These are phyloP conservation scores for Ceratocystiopsis sp. DNA, from an alignment of 2,329 filamentous ascomycete genomes.

Conservation along the genomic window DNA sequence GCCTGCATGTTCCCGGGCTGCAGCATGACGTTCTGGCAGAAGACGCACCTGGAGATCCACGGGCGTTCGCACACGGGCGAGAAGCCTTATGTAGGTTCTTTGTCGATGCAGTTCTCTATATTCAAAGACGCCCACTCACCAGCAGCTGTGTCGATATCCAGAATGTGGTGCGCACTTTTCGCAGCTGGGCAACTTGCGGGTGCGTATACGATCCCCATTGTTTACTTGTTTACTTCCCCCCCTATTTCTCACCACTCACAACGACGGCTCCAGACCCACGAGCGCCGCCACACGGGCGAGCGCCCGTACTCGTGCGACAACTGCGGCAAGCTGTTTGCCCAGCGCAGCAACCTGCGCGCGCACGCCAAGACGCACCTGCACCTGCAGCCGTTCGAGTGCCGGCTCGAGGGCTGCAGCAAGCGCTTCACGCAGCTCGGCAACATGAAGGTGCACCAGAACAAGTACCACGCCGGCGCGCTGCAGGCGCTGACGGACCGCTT, in stretches of 20 bases:
- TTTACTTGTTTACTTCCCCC: background rate
- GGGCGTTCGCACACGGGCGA: conserved; percentile 74
- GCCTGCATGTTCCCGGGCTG: conserved; percentile 59
- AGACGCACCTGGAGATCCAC: conserved; percentile 86
- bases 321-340: conserved; percentile 70
- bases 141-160: conserved; percentile 7
- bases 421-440: conserved; percentile 83
- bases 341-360: conserved; percentile 69
- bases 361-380: conserved; percentile 69
- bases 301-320: conserved; percentile 65
- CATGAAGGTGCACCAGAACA: conserved; percentile 90
- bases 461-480: conserved; percentile 68
- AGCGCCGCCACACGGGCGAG: conserved; percentile 74
- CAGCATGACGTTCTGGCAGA: conserved; percentile 71
- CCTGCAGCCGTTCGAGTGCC: conserved; percentile 65
- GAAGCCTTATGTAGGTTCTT: conserved; percentile 55
- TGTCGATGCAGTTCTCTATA: too few species aligned
- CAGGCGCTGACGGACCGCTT: conserved; percentile 55
- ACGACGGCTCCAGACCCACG: conserved; percentile 46
- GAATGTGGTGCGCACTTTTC: conserved; percentile 65
- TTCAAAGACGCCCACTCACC: too few species aligned
- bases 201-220: conserved; percentile 20
- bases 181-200: conserved; percentile 80
- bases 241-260: background rate
- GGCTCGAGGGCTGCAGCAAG: conserved; percentile 70